phyloP scores from a whole-genome alignment of 345 rosid genomes.

The Toxicodendron radicans region DNA sequence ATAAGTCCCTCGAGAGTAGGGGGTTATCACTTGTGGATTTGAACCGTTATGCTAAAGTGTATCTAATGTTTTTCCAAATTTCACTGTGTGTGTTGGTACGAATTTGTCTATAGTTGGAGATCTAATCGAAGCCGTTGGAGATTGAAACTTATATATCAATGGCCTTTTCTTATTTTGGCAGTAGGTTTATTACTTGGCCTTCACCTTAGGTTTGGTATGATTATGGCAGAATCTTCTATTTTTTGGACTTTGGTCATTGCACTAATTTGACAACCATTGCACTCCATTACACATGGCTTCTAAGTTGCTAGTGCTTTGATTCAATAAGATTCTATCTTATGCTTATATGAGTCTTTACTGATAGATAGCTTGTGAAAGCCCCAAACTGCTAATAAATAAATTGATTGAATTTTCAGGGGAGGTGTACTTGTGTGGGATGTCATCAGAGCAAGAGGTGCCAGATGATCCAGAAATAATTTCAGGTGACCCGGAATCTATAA shows the following conservation, averaged over 20 bases:
- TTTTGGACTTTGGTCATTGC: not conserved
- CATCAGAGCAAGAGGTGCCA: slow-evolving; percentile 67
- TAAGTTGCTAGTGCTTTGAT: not conserved
- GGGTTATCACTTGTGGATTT: no score
- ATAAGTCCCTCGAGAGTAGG: no score
- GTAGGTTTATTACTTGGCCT: not conserved
- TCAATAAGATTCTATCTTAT: not conserved
- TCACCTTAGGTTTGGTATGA: not conserved
- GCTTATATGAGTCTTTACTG: not conserved
- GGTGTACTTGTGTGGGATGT: slow-evolving; percentile 91
- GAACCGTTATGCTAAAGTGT: no score
- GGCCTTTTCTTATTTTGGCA: not conserved
- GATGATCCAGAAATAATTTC: slow-evolving; percentile 69
- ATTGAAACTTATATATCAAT: not conserved
- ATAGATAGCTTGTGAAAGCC: not conserved
- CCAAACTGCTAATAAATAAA: not conserved
- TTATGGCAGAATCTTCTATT: not conserved
- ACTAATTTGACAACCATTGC: not conserved
- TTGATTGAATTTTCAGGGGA: slow-evolving; percentile 50
- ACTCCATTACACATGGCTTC: not conserved
- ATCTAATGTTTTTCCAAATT: no score
- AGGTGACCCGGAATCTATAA: slow-evolving; percentile 61
- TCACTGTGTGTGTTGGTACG: not conserved
- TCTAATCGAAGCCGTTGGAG: not conserved
- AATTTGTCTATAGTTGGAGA: not conserved